Evolutionary conservation across 2,329 filamentous ascomycete species (phyloP), one percentile per base, ranked within the genome.

Genomic region (Meredithiella fracta): DNA sequence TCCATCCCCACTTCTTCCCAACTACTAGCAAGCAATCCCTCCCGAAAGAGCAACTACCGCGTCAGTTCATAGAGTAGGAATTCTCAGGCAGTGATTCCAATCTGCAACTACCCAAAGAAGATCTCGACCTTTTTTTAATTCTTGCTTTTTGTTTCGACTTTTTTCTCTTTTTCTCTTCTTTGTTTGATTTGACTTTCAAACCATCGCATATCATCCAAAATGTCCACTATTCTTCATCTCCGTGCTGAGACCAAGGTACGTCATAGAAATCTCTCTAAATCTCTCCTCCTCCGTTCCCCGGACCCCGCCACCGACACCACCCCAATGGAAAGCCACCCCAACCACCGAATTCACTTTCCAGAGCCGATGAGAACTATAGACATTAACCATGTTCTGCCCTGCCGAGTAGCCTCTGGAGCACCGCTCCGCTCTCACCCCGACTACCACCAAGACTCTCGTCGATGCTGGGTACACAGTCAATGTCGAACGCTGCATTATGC

Each of bases 401-500:
- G 9, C 15, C 40, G 40, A n/a, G n/a, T 44, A 59, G 73, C 71
- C 71, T 57, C 69, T 74, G 58, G 75, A 78, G 68, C 73, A 74
- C 63, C 72, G 75, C 59, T 75, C 72, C 59, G 70, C 72, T 55
- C 66, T 74, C 59, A 75, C 68, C 23, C 69, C 71, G 15, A 58
- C 60, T 59, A 61, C 61, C 37, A 59, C 64, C 60, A 66, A 66
- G 61, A 62, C 62, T 7, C 75, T 86, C 59, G 70, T 85, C 56
- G 76, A 84, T 61, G 81, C 81, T 51, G 83, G 82, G 61, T 86
- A 85, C 67, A 72, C 72, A 11, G 75, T 86, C 63, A 77, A 77
- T 56, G 77, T 86, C 42, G 83, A 86, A 70, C 73, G 75, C 59
- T 80, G 75, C 56, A 72, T 76, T 4, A 76, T 79, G 64, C 75